Percentiles rank a stretch among this genome's conserved stretches.
These are phyloP conservation scores for Penicillium bovifimosum DNA, from an alignment of 495 filamentous ascomycete species.

Conservation along the genomic window DNA sequence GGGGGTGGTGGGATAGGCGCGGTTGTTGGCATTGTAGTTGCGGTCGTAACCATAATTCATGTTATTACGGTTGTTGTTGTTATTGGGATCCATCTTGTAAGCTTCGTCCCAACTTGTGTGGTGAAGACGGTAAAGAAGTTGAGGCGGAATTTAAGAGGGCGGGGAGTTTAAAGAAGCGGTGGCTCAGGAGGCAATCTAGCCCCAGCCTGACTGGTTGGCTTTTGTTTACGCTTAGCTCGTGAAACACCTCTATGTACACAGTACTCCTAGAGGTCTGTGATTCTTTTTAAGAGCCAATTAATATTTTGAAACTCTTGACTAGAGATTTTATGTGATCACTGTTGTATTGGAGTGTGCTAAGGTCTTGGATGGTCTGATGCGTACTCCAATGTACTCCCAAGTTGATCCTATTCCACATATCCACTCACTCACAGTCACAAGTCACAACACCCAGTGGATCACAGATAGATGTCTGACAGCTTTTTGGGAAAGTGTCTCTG, in stretches of 20 bases:
- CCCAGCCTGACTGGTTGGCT: background rate
- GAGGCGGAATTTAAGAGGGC: conserved; percentile 23
- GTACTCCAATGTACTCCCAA: background rate
- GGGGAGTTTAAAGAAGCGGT: conserved; percentile 33
- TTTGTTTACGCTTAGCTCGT: background rate
- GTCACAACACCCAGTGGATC: background rate
- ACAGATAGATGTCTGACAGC: background rate
- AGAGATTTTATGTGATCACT: background rate
- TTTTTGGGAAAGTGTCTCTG: background rate
- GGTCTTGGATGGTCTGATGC: background rate
- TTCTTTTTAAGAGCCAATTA: background rate
- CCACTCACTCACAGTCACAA: background rate
- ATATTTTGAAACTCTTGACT: background rate
- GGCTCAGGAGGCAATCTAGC: conserved; percentile 31
- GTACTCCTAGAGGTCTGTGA: background rate
- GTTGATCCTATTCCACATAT: background rate
- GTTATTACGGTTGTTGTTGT: conserved; percentile 57
- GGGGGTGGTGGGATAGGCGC: conserved; percentile 92
- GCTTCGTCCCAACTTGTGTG: conserved; percentile 6
- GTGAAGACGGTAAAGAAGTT: conserved; percentile 7
- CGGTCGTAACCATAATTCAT: conserved; percentile 67
- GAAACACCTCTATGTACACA: background rate
- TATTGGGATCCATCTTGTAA: conserved; percentile 48
- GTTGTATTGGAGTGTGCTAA: background rate
- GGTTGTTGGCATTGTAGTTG: conserved; percentile 62